A percentile compares a stretch with the other conserved stretches of the same genome.
Evolutionary conservation across 805 yeast genomes (phyloP).

Genomic region (Nakazawaea holstii): DNA sequence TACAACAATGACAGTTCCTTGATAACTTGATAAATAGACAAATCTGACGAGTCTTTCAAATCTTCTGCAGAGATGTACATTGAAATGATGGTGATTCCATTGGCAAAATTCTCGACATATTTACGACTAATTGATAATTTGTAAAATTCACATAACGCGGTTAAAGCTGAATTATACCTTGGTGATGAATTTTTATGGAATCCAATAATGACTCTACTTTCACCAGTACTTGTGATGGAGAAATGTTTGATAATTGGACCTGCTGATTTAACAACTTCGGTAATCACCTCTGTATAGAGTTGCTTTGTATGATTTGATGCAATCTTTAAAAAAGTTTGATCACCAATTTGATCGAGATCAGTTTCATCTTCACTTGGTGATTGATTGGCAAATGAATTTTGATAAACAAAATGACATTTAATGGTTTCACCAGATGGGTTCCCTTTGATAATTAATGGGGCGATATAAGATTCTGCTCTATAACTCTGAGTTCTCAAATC

Average conservation of each 20-base stretch:
- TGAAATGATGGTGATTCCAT: slow-evolving; percentile 82
- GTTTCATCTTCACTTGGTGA: slow-evolving; percentile 30
- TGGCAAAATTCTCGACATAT: slow-evolving; percentile 90
- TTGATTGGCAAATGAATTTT: slow-evolving; percentile 20
- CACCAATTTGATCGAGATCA: slow-evolving; percentile 68
- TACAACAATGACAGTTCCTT: slow-evolving; percentile 91
- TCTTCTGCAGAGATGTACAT: slow-evolving; percentile 69
- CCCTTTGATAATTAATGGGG: slow-evolving; percentile 43
- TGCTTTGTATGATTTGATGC: slow-evolving; percentile 76
- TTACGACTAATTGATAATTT: slow-evolving; percentile 80
- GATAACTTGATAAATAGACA: slow-evolving; percentile 81
- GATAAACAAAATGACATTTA: slow-evolving; percentile 76
- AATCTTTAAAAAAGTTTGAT: slow-evolving; percentile 68
- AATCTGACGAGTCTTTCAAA: slow-evolving; percentile 48
- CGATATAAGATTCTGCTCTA: slow-evolving; percentile 74
- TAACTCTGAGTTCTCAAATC: slow-evolving; percentile 48
- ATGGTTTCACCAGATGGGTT: slow-evolving; percentile 39
- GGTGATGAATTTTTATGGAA: slow-evolving; percentile 81
- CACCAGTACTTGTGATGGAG: slow-evolving; percentile 73
- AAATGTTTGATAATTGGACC: slow-evolving; percentile 93
- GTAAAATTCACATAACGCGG: slow-evolving; percentile 84
- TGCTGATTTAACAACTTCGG: slow-evolving; percentile 62
- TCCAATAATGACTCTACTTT: slow-evolving; percentile 84
- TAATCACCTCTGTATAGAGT: slow-evolving; percentile 68
- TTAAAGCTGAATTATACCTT: slow-evolving; percentile 80